Evolutionary conservation across 352 stramenopile species (phyloP), one percentile per base, ranked within the genome.

Genomic region (Phytophthora quininea): DNA sequence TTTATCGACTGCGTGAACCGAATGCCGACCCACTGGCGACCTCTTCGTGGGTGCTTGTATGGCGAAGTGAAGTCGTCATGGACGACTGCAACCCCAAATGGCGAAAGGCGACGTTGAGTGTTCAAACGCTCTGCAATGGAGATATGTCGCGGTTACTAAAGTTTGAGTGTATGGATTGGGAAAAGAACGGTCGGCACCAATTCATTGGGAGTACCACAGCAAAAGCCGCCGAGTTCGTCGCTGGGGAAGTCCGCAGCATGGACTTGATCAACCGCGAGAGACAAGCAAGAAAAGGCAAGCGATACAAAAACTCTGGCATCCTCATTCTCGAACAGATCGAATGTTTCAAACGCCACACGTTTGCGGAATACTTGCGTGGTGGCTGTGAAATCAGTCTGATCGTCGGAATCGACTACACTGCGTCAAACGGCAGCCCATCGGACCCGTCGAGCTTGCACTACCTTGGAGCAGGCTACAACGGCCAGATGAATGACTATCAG

Each of bases 321-420:
- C 51, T 93, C 0, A 54, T 82, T 10, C 56, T 93, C 15, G 61
- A 89, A n/a, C 71, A 79, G 35, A 70, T 87, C 14, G 80, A 91
- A 54, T 74, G 65, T 30, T 90, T 89, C 58, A 89, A 90, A 54
- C 52, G 84, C 33, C 77, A 87, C 46, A 93, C 84, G 3, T 93
- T 93, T 49, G 82, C 80, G 11, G 84, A 93, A 60, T 93, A 77
- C 58, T 58, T 93, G 9, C 82, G 82, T 11, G 84, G 84, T 14
- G 84, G 84, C 7, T 90, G 79, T 15, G 82, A 93, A 63, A 74
- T 93, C 50, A 93, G 88, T 45, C 61, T 96, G 35, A 87, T 96
- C 11, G 69, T 92, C 37, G 89, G 85, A 7, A 88, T 96, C 50
- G 89, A 96, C 59, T 95, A 90, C 67, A 93, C 84, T n/a, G 84